Base-by-base conservation (phyloP, 805 yeast species). In the Ogataea pilisensis region DNA sequence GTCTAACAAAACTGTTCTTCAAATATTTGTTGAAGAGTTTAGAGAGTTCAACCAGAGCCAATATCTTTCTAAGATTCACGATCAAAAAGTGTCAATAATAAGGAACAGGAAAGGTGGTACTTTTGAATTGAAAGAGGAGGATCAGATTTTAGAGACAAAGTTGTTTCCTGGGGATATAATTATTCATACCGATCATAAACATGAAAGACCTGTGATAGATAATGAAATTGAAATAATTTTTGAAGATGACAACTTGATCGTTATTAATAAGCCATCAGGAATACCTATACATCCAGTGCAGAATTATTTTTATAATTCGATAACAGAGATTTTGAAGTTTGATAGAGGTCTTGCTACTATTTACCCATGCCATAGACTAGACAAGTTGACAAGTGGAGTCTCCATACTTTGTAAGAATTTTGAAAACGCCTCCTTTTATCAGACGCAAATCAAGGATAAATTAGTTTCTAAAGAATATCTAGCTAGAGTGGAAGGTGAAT, bases 271-370 rank as follows among this genome's bases (percentile, higher is more conserved):
- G 47, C 80, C 81, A 0, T 58, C 70, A 2, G 81, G 80, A 0
- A 59, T 75, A 2, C 79, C 81, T 1, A 70, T 78, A 2, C 81
- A 76, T 51, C 80, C 82, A 0, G 68, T 74, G 1, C 73, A 73
- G 14, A 66, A 59, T 36, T 75, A 69, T 45, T 51, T 52, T 36
- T 65, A 67, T 48, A 76, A 76, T 53, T 60, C 73, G 0, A 48
- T 76, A 20, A 65, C 70, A 2, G 79, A 75, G 52, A 68, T 76
- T 1, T 34, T 75, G 34, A 66, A 69, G 42, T 46, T 53, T 27
- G 70, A 68, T 3, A 39, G 55, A 20, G 12, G 24, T 0, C 17
- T 45, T 3, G 20, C 38, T 21, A 41, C 60, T 17, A 31, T 60
- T 4, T 47, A 54, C 17, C 66, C 76, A 2, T 72, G 76, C 43